Conservation (phyloP, 2,329 filamentous ascomycete species). For the Chaetoscypha palmicola region DNA sequence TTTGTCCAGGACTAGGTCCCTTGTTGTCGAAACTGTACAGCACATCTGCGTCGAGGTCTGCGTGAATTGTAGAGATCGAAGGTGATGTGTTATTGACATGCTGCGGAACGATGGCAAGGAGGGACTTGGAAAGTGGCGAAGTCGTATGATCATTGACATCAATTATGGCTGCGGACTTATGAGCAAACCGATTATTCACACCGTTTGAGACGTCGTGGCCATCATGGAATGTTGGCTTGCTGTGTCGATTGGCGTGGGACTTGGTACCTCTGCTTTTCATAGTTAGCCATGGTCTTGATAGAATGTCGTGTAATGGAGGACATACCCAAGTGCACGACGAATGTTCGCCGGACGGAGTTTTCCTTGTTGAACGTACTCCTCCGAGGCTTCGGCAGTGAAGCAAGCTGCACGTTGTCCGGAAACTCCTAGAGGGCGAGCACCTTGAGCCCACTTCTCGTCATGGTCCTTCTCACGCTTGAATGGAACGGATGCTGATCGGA, state of each 20-base stretch:
- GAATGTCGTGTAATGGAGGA: background rate
- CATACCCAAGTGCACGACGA: constrained; percentile 17
- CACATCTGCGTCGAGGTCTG: constrained; percentile 17
- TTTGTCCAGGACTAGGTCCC: constrained; percentile 19
- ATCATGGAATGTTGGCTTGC: constrained; percentile 15
- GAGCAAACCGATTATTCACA: constrained; percentile 13
- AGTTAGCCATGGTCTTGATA: background rate
- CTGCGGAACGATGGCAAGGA: constrained; percentile 27
- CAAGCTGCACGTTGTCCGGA: background rate
- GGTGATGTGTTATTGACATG: constrained; percentile 23
- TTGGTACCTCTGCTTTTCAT: constrained; percentile 9
- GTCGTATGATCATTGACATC: constrained; percentile 20
- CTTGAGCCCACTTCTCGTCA: constrained; percentile 26
- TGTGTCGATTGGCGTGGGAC: constrained; percentile 21
- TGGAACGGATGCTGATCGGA: constrained; percentile 24
- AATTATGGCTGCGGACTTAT: constrained; percentile 20
- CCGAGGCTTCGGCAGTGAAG: background rate
- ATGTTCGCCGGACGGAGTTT: constrained; percentile 26
- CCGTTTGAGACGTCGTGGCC: background rate
- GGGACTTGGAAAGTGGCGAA: constrained; percentile 23
- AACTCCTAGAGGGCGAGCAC: constrained; percentile 16
- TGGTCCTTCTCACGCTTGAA: constrained; percentile 30
- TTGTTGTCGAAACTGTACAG: constrained; percentile 29
- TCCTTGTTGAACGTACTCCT: constrained; percentile 8
- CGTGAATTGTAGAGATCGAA: constrained; percentile 17